phyloP scores from a whole-genome alignment of 2,329 filamentous ascomycete species.

The Aspergillus flavus region DNA sequence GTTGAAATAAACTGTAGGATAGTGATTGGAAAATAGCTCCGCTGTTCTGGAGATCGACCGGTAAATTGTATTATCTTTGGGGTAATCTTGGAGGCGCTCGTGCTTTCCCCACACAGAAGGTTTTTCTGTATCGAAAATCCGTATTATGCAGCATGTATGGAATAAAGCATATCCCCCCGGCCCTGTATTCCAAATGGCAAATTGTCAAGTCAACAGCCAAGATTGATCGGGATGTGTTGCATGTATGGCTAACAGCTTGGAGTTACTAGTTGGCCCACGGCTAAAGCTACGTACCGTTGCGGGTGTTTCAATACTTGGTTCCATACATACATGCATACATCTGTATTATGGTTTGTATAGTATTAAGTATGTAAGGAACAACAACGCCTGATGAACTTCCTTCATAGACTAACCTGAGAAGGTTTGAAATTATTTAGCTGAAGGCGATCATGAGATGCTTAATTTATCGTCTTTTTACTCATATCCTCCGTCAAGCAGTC shows the following conservation, averaged over 20 bases:
- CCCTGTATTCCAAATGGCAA: conserved; percentile 5
- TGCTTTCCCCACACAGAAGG: conserved; percentile 4
- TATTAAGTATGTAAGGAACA: neutral
- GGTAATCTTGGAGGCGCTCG: neutral
- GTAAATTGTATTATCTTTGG: neutral
- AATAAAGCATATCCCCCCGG: neutral
- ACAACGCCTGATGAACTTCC: neutral
- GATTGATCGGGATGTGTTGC: neutral
- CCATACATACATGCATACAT: neutral
- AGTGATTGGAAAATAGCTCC: neutral
- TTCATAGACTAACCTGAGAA: neutral
- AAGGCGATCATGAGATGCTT: neutral
- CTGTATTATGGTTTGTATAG: neutral
- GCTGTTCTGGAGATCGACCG: conserved; percentile 2
- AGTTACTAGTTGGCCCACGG: neutral
- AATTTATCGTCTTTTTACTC: neutral
- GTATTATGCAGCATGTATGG: neutral
- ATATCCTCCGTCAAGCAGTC: neutral
- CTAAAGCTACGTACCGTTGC: neutral
- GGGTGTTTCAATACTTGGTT: neutral
- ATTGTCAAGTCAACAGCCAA: neutral
- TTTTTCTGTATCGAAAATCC: neutral
- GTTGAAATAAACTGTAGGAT: neutral
- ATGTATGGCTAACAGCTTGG: too few species aligned
- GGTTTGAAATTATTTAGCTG: neutral